Percentiles rank a stretch among this genome's conserved stretches.
Evolutionary conservation across 495 filamentous ascomycete species (phyloP).

Genomic region (Penicillium steckii): DNA sequence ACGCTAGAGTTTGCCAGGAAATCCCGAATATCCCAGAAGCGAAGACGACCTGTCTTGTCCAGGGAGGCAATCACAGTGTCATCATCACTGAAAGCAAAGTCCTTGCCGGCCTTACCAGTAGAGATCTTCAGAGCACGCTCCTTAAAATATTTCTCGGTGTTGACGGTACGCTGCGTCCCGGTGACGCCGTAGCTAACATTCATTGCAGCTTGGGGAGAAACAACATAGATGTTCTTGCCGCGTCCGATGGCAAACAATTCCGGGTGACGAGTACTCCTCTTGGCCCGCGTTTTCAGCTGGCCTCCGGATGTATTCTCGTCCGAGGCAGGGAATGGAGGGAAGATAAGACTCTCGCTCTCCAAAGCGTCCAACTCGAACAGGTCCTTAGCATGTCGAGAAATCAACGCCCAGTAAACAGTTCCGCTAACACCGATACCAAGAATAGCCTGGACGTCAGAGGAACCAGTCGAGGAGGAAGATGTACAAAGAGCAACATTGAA

Average conservation of each 20-base stretch:
- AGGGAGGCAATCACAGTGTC: slow-evolving; percentile 92
- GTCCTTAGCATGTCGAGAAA: slow-evolving; percentile 69
- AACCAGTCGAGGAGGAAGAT: slow-evolving; percentile 44
- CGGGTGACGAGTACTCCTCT: slow-evolving; percentile 80
- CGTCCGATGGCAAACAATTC: slow-evolving; percentile 94
- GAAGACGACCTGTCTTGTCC: slow-evolving; percentile 90
- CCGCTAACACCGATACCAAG: slow-evolving; percentile 92
- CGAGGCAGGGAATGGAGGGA: slow-evolving; percentile 73
- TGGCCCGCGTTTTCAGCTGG: slow-evolving; percentile 91
- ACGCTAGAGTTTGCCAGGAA: slow-evolving; percentile 61
- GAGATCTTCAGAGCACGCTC: slow-evolving; percentile 87
- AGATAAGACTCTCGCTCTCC: slow-evolving; percentile 74
- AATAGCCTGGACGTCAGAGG: slow-evolving; percentile 66
- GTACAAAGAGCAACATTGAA: slow-evolving; percentile 88
- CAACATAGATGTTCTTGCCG: slow-evolving; percentile 90
- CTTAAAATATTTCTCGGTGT: slow-evolving; percentile 80
- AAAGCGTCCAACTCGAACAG: slow-evolving; percentile 68
- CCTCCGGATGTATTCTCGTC: slow-evolving; percentile 82
- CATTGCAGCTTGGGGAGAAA: slow-evolving; percentile 77
- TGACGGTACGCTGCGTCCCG: slow-evolving; percentile 69
- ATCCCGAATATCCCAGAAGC: slow-evolving; percentile 93
- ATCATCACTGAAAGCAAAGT: slow-evolving; percentile 96
- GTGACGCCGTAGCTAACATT: slow-evolving; percentile 66
- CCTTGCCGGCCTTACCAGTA: slow-evolving; percentile 96
- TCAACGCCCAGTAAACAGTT: slow-evolving; percentile 85